Evolutionary conservation across 768 basidiomycete species (phyloP), one percentile per base, ranked within the genome.

Genomic region (Lactarius deliciosus): DNA sequence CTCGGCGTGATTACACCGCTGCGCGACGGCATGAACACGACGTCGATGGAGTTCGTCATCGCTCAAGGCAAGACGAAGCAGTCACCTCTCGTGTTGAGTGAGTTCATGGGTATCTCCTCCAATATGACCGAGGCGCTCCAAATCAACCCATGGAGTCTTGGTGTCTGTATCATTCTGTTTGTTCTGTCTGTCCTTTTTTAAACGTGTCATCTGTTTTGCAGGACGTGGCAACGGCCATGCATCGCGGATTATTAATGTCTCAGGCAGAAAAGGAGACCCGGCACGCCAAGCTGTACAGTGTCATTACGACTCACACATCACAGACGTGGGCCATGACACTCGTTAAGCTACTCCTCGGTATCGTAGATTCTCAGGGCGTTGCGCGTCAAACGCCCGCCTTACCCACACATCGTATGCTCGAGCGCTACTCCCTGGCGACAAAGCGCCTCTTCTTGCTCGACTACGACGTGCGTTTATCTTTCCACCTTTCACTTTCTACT

Each of bases 1-100:
- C 83, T 98, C 15, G 96, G 90, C 18, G 89, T 98, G 50, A 96
- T 98, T 76, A 98, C 96, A 0, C 94, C 95, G 0, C 82, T 98
- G 8, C 86, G 96, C 40, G 96, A 99, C 74, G 97, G 96, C 7
- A 98, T 98, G 97, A 99, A 99, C 82, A 98, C 96, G 16, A 97
- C 96, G 0, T 90, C 89, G 60, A 96, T 97, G 94, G 96, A 98
- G 77, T 98, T 96, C 76, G 91, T 96, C 34, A 91, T 98, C 68
- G 94, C 95, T 40, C 96, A 99, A 78, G 86, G 91, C 71, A 82
- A 81, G 72, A 90, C 92, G 60, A 89, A 90, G 74, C 87, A 86
- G 77, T 88, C 86, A 41, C 95, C 96, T 0, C 86, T 95, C 60
- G 90, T 98, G 67, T 80, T 99, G 63, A 94, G 92, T 73, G 96